Conservation (phyloP, 2,329 filamentous ascomycete genomes). For the Dactylellina haptotyla region DNA sequence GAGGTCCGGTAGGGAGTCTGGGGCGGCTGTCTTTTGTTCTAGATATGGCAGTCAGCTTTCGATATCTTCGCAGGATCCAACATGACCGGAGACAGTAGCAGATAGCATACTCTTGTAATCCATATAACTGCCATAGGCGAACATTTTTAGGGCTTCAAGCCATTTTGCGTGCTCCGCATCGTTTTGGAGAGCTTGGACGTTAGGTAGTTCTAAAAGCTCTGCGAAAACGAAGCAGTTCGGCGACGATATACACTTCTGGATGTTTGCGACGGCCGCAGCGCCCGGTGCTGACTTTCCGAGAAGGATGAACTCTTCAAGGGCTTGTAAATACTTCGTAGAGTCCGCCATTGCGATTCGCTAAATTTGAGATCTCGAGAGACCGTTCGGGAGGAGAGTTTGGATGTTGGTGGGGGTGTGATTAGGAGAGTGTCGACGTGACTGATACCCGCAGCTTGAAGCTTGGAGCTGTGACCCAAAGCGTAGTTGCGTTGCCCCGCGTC, state of each 20-base stretch:
- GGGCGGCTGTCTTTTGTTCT: slow-evolving; percentile 44
- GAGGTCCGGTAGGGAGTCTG: slow-evolving; percentile 73
- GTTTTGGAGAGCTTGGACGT: slow-evolving; percentile 77
- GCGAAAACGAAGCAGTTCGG: slow-evolving; percentile 92
- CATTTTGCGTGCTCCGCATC: slow-evolving; percentile 72
- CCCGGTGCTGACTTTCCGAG: slow-evolving; percentile 87
- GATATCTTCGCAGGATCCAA: slow-evolving; percentile 53
- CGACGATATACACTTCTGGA: slow-evolving; percentile 87
- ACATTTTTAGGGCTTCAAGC: slow-evolving; percentile 81
- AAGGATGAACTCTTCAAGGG: slow-evolving; percentile 83
- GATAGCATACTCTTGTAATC: slow-evolving; percentile 71
- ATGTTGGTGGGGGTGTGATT: background rate
- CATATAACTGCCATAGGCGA: slow-evolving; percentile 89
- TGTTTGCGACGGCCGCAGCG: slow-evolving; percentile 83
- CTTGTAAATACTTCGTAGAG: slow-evolving; percentile 69
- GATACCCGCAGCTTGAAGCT: slow-evolving; percentile 26
- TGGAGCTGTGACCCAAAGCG: slow-evolving; percentile 29
- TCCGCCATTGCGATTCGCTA: slow-evolving; percentile 57
- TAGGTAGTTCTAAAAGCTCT: slow-evolving; percentile 84
- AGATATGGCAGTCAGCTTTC: background rate
- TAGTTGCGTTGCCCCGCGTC: slow-evolving; percentile 46
- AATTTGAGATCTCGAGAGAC: background rate
- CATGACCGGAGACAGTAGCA: background rate
- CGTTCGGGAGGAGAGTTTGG: background rate
- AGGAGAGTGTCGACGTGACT: slow-evolving; percentile 38